phyloP scores from a whole-genome alignment of 2,329 filamentous ascomycete genomes.

The Raffaelea deltoideospora region DNA sequence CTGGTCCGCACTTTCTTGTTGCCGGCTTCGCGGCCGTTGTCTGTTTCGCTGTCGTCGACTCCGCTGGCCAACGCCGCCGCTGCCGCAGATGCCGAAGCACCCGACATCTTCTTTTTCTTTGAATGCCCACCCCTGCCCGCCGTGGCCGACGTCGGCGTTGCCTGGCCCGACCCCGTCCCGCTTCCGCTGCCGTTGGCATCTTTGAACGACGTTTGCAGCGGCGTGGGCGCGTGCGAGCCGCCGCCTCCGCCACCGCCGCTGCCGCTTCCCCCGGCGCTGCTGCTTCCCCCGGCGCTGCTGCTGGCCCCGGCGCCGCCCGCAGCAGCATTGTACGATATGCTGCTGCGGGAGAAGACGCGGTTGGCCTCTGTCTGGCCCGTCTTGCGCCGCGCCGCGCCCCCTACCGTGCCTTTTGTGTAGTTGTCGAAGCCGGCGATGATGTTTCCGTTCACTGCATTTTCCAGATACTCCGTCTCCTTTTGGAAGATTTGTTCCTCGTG shows the following conservation, averaged over 20 bases:
- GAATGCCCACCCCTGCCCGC: slow-evolving; percentile 30
- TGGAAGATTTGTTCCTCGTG: slow-evolving; percentile 68
- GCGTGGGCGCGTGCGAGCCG: slow-evolving; percentile 35
- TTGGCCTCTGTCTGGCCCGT: slow-evolving; percentile 52
- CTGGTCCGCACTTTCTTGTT: slow-evolving; percentile 42
- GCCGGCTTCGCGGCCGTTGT: slow-evolving; percentile 30
- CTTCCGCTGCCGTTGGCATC: slow-evolving; percentile 15
- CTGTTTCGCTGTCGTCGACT: slow-evolving; percentile 41
- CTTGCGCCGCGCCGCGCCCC: slow-evolving; percentile 48
- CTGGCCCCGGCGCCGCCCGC: background rate
- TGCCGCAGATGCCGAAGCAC: slow-evolving; percentile 11
- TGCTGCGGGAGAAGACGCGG: slow-evolving; percentile 55
- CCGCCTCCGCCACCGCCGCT: slow-evolving; percentile 27
- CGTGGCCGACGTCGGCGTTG: slow-evolving; percentile 39
- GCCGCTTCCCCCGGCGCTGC: too few species aligned
- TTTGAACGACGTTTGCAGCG: slow-evolving; percentile 38
- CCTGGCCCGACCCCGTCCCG: slow-evolving; percentile 27
- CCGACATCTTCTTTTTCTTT: slow-evolving; percentile 36
- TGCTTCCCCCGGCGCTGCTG: slow-evolving; percentile 9
- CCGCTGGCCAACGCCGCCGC: slow-evolving; percentile 10
- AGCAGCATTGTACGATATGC: slow-evolving; percentile 40
- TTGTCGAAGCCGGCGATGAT: slow-evolving; percentile 97
- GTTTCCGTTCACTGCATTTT: slow-evolving; percentile 79
- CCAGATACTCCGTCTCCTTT: slow-evolving; percentile 77
- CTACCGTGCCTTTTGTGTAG: slow-evolving; percentile 78